Percentiles rank a stretch among this genome's conserved stretches.
Evolutionary conservation across 2,329 filamentous ascomycete genomes (phyloP).

Genomic region (Xylaria sp.): DNA sequence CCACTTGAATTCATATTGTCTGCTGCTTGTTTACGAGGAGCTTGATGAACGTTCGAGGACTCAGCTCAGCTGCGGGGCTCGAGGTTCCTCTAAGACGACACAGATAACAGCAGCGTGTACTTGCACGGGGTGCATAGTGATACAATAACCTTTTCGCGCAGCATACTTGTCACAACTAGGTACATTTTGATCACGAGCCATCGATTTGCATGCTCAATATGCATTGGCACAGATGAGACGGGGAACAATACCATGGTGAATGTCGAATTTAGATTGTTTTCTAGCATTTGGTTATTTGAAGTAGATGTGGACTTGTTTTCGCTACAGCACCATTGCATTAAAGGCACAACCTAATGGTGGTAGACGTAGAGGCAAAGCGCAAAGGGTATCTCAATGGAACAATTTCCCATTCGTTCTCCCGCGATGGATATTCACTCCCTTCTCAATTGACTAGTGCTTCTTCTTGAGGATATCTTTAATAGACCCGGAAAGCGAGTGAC

Average conservation of each 20-base stretch:
- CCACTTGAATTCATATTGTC: background rate
- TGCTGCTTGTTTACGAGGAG: background rate
- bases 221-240: background rate
- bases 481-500: constrained; percentile 54
- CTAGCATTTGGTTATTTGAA: constrained; percentile 3
- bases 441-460: constrained; percentile 30
- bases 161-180: background rate
- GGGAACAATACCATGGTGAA: background rate
- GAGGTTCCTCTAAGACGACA: background rate
- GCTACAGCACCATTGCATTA: background rate
- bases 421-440: background rate
- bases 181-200: background rate
- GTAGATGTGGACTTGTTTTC: constrained; percentile 2
- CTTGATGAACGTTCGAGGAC: background rate
- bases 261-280: background rate
- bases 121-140: background rate
- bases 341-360: background rate
- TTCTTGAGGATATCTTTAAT: constrained; percentile 56
- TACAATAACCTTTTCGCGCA: background rate
- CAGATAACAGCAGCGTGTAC: background rate
- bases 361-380: constrained; percentile 26
- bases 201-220: background rate
- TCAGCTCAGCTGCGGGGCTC: background rate
- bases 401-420: background rate
- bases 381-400: constrained; percentile 35